Conservation (phyloP, 768 basidiomycete genomes). For the Flagelloscypha sp. region DNA sequence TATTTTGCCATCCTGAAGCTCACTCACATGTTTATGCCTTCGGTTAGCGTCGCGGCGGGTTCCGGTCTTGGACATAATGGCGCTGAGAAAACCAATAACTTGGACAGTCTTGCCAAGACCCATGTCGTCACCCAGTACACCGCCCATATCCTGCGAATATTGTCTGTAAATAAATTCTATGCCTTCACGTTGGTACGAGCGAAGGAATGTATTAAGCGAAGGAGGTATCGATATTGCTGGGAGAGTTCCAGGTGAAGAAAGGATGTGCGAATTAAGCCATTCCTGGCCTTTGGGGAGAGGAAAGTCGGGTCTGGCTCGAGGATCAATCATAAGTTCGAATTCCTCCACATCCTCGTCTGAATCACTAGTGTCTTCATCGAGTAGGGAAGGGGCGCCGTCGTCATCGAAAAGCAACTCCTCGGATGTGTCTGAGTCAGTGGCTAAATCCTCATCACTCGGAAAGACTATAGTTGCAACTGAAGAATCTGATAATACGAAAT, state of each 20-base stretch:
- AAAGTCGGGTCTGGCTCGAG: constrained; percentile 46
- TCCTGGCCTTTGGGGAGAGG: constrained; percentile 36
- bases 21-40: constrained; percentile 57
- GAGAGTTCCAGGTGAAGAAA: constrained; percentile 39
- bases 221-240: constrained; percentile 58
- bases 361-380: too few relatives aligned
- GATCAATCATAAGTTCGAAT: constrained; percentile 18
- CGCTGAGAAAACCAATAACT: constrained; percentile 80
- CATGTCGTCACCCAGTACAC: constrained; percentile 94
- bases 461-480: too few relatives aligned
- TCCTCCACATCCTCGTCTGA: not conserved
- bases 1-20: constrained; percentile 47
- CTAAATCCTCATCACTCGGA: too few relatives aligned
- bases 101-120: constrained; percentile 95
- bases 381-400: constrained; percentile 5
- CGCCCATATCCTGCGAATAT: constrained; percentile 63
- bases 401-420: too few relatives aligned
- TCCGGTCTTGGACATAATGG: constrained; percentile 83
- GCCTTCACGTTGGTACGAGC: constrained; percentile 87
- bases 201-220: constrained; percentile 77
- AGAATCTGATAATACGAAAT: too few relatives aligned
- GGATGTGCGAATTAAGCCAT: constrained; percentile 35
- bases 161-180: constrained; percentile 72
- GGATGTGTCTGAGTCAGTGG: too few relatives aligned
- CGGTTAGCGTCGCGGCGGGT: constrained; percentile 55